Evolutionary conservation across 345 rosid genomes (phyloP), one percentile per base, ranked within the genome.

Genomic region (Populus alba): DNA sequence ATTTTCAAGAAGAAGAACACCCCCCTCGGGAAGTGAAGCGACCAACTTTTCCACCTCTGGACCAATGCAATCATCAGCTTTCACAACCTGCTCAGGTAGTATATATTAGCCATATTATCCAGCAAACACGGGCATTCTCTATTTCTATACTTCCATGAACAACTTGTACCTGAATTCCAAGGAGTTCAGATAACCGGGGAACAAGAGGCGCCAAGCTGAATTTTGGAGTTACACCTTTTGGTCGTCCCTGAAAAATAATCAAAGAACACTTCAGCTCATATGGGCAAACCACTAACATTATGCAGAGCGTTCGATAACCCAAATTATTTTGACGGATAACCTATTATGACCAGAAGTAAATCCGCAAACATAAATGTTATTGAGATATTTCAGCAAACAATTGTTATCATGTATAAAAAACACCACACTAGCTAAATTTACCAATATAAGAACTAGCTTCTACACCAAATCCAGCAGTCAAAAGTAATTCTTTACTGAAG

Each of bases 141-240:
- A 39, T 18, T 41, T 18, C 7, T 63, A 65, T 6, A 63, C 22
- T 61, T 45, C 22, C 37, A 23, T 2, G 31, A n/a, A n/a, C 45
- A 27, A 45, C 59, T 75, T 76, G 45, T 75, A 92, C 98, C 95
- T 93, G 84, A 74, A 95, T 83, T 74, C 98, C 97, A 68, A 94
- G 95, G 77, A 94, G 94, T 66, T 94, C 88, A 77, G 98, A 90
- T 61, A 94, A 86, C 62, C 97, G 85, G 4, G 97, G 92, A 20
- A 95, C 97, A 45, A 95, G 94, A 83, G 97, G 98, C 53, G 90
- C 95, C 87, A 95, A 87, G 86, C 98, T 93, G 89, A 72, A 93
- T 70, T 95, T 95, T 17, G 97, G 98, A 25, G 98, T 93, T 68
- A 95, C 97, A 71, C 97, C 97, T 83, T 91, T 93, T 1, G 98